Percentiles rank a stretch among this genome's conserved stretches.
phyloP scores from a whole-genome alignment of 306 rosid species.

The Glycine soja region DNA sequence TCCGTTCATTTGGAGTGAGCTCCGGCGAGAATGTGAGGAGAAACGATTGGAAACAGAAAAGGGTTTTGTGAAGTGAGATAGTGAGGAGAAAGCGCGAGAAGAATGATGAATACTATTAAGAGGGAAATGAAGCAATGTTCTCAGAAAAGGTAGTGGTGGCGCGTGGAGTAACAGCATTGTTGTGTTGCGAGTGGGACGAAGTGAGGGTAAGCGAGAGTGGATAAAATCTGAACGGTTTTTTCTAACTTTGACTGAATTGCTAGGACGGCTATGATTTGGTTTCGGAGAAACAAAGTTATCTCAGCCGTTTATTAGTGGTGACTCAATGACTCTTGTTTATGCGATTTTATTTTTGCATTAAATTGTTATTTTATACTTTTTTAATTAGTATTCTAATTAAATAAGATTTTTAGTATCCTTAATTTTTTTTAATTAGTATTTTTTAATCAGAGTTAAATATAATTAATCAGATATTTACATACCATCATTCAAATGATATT shows the following conservation, averaged over 20 bases:
- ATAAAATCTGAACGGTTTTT: neutral
- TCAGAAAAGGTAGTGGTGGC: slow-evolving; percentile 43
- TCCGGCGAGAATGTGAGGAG: slow-evolving; percentile 41
- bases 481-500: no score
- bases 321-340: neutral
- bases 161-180: slow-evolving; percentile 46
- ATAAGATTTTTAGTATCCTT: no score
- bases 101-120: neutral
- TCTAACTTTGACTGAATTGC: slow-evolving; percentile 3
- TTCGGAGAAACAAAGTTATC: neutral
- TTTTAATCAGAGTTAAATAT: no score
- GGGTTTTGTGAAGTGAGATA: slow-evolving; percentile 9
- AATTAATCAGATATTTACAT: no score
- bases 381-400: no score
- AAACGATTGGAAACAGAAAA: slow-evolving; percentile 31
- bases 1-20: slow-evolving; percentile 53
- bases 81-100: slow-evolving; percentile 29
- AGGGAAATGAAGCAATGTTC: slow-evolving; percentile 21
- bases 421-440: no score
- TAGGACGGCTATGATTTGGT: neutral
- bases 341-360: no score
- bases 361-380: no score
- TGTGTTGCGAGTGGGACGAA: slow-evolving; percentile 19
- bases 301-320: neutral
- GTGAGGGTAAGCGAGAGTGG: neutral